phyloP scores from a whole-genome alignment of 1,284 basidiomycete genomes.

The Trichosporon faecale region DNA sequence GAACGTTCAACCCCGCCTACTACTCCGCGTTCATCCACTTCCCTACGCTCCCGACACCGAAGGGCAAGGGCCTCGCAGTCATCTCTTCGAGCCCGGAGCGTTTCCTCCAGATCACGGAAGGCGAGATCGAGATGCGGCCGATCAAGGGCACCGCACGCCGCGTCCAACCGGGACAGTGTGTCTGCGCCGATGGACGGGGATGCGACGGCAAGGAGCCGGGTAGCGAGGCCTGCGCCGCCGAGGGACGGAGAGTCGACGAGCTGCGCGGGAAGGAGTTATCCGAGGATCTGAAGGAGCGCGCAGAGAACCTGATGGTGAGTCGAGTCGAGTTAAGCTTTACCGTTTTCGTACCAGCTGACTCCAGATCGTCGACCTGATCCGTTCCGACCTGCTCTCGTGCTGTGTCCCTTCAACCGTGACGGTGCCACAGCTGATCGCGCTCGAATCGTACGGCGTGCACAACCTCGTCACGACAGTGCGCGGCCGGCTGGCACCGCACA shows the following conservation, averaged over 20 bases:
- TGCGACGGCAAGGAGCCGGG: constrained; percentile 33
- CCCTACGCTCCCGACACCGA: constrained; percentile 51
- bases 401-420: constrained; percentile 68
- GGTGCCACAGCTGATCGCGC: constrained; percentile 79
- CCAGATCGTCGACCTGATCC: constrained; percentile 87
- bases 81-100: constrained; percentile 83
- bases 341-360: constrained; percentile 1
- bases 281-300: constrained; percentile 84
- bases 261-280: constrained; percentile 56
- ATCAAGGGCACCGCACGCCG: constrained; percentile 78
- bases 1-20: constrained; percentile 81
- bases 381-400: constrained; percentile 78
- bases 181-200: constrained; percentile 31
- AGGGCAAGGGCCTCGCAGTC: constrained; percentile 63
- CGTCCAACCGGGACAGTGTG: constrained; percentile 45
- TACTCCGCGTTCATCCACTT: constrained; percentile 78
- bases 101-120: constrained; percentile 69
- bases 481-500: constrained; percentile 57
- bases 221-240: constrained; percentile 31
- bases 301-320: constrained; percentile 86
- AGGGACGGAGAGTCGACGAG: constrained; percentile 45
- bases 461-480: constrained; percentile 93
- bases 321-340: background rate
- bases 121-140: constrained; percentile 73
- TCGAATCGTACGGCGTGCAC: constrained; percentile 95